Base-by-base conservation (phyloP, 768 basidiomycete species). In the Tulasnella sp. region DNA sequence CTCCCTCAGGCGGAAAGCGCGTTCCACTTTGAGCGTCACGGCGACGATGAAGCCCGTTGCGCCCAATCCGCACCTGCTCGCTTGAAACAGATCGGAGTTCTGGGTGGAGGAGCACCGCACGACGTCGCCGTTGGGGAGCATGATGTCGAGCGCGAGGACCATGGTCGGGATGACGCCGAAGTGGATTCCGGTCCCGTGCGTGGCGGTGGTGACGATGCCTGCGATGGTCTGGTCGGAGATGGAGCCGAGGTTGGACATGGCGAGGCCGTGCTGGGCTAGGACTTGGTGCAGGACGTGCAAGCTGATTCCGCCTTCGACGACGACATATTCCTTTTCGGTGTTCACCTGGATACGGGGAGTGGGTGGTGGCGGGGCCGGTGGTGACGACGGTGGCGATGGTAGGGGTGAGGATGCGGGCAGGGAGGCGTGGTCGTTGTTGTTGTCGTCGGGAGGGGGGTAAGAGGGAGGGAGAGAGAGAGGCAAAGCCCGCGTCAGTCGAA, bases 161-260 rank as follows among this genome's bases (percentile, higher is more conserved):
- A 90, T 86, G 22, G 89, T 89, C 12, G 94, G 93, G 75, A 98
- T 86, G 74, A 93, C 91, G 69, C 87, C 87, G 81, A 86, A 95
- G 59, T 81, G 78, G 73, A 90, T 83, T 47, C 97, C 96, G 14
- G 92, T 89, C 68, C 95, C 97, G 83, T 99, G 97, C 0, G 95
- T 95, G 8, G 94, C 94, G 74, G 97, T 99, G 16, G 94, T 89
- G 77, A 98, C 84, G 76, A 95, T 87, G 59, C 97, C 97, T 34
- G 87, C 95, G 75, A 99, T 84, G 3, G 94, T 93, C 80, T 98
- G 96, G 79, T 97, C 95, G 40, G 94, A 96, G 77, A 99, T 98
- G 35, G 94, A 95, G 40, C 97, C 97, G 74, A 98, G 85, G 80
- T 92, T 96, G 77, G 86, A 88, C 87, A 99, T 89, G 42, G 95